A percentile compares a stretch with the other conserved stretches of the same genome.
Evolutionary conservation across 164 flowering plant genomes (phyloP).

Genomic region (Aristolochia contorta): DNA sequence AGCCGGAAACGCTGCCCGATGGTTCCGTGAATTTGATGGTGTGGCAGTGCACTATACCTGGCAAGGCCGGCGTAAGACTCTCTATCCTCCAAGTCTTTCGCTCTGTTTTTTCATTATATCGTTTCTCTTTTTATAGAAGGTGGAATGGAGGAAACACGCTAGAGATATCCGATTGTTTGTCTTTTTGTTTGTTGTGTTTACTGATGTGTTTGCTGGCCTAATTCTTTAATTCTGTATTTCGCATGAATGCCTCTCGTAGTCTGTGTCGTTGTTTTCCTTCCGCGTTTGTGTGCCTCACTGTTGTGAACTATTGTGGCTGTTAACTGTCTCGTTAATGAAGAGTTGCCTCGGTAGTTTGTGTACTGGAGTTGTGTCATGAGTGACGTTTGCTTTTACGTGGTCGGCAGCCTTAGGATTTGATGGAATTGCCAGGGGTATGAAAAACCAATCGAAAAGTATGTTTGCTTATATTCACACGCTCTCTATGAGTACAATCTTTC

Average conservation of each 20-base stretch:
- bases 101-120: background rate
- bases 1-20: conserved; percentile 63
- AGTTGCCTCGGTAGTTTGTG: too few relatives aligned
- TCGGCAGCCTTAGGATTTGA: too few relatives aligned
- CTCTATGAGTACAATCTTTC: too few relatives aligned
- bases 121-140: too few relatives aligned
- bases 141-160: too few relatives aligned
- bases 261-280: background rate
- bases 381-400: too few relatives aligned
- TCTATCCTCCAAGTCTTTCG: background rate
- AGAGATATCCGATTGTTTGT: background rate
- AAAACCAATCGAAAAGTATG: too few relatives aligned
- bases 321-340: too few relatives aligned
- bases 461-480: too few relatives aligned
- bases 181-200: background rate
- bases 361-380: too few relatives aligned
- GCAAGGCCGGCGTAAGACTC: conserved; percentile 52
- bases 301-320: too few relatives aligned
- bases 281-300: background rate
- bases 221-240: background rate
- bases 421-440: too few relatives aligned
- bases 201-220: background rate
- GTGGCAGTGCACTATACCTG: conserved; percentile 88
- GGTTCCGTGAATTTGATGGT: conserved; percentile 75
- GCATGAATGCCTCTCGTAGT: background rate